These are phyloP conservation scores for Kickxella alabastrina DNA, from an alignment of 192 early-diverging fungal species.

Conservation along the genomic window DNA sequence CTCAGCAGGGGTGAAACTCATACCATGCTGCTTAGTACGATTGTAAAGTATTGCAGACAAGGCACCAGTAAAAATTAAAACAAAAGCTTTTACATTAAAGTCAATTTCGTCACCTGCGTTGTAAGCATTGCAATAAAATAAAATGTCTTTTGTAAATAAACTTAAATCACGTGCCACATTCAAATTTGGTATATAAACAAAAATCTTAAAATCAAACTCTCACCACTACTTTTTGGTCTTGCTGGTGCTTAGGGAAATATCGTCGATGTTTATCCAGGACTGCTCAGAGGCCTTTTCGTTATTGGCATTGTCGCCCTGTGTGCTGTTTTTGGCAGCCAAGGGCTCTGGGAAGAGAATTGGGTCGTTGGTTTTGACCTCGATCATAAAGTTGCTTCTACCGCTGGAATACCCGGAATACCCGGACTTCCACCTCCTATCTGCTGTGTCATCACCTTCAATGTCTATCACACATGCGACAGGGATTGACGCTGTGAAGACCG, in stretches of 20 bases:
- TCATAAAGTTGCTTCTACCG: slow-evolving; percentile 4
- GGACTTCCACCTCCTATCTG: too few species aligned
- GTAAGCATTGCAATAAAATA: too few species aligned
- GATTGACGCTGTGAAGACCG: neutral
- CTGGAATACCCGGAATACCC: neutral
- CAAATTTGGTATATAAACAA: too few species aligned
- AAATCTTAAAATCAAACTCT: too few species aligned
- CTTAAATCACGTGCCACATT: neutral
- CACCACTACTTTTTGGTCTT: too few species aligned
- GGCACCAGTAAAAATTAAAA: too few species aligned
- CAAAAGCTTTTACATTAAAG: neutral
- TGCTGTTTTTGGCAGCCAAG: neutral
- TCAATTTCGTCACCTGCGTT: neutral
- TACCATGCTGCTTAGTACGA: too few species aligned
- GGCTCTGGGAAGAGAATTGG: neutral
- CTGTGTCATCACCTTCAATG: neutral
- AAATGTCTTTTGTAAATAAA: too few species aligned
- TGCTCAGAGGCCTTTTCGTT: neutral
- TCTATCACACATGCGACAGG: neutral
- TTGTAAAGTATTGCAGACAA: too few species aligned
- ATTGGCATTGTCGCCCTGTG: neutral
- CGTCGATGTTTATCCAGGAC: neutral
- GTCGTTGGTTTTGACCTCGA: slow-evolving; percentile 4
- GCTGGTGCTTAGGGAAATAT: too few species aligned
- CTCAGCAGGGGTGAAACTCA: too few species aligned